Conservation (phyloP, 306 rosid species). For the Corylus americana region DNA sequence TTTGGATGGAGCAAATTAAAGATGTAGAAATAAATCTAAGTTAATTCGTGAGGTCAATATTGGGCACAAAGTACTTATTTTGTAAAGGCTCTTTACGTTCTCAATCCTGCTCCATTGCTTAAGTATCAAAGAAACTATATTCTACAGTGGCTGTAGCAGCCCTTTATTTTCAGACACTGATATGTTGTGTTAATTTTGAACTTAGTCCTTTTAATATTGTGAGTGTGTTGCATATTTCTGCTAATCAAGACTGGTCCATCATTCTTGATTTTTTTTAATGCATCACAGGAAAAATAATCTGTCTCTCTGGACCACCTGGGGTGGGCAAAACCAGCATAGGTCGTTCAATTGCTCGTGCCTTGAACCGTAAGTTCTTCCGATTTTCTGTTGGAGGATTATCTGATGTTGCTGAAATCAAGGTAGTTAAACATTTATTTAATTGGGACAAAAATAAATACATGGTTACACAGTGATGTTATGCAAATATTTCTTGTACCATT, state of each 20-base stretch:
- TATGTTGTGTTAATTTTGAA: conserved; percentile 5
- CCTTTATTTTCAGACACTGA: conserved; percentile 20
- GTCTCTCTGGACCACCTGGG: conserved; percentile 99
- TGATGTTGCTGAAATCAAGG: conserved; percentile 99
- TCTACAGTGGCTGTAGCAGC: background rate
- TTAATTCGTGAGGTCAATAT: conserved; percentile 14
- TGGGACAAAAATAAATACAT: background rate
- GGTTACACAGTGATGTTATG: background rate
- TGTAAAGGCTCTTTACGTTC: conserved; percentile 6
- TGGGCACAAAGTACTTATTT: conserved; percentile 20
- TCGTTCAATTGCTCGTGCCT: conserved; percentile 97
- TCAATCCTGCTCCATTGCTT: conserved; percentile 3
- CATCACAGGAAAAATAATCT: conserved; percentile 85
- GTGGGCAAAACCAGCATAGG: conserved; percentile 99
- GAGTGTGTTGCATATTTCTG: conserved; percentile 10
- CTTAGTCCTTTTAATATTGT: conserved; percentile 16
- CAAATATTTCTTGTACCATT: conserved; percentile 15
- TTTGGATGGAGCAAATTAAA: background rate
- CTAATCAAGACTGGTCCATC: conserved; percentile 12
- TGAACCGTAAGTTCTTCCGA: conserved; percentile 90
- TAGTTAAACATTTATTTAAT: conserved; percentile 24
- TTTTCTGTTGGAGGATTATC: conserved; percentile 98
- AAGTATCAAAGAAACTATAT: background rate
- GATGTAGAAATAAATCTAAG: background rate
- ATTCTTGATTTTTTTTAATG: conserved; percentile 19